Evolutionary conservation across 1,284 basidiomycete species (phyloP), one percentile per base, ranked within the genome.

Genomic region (Amylostereum areolatum): DNA sequence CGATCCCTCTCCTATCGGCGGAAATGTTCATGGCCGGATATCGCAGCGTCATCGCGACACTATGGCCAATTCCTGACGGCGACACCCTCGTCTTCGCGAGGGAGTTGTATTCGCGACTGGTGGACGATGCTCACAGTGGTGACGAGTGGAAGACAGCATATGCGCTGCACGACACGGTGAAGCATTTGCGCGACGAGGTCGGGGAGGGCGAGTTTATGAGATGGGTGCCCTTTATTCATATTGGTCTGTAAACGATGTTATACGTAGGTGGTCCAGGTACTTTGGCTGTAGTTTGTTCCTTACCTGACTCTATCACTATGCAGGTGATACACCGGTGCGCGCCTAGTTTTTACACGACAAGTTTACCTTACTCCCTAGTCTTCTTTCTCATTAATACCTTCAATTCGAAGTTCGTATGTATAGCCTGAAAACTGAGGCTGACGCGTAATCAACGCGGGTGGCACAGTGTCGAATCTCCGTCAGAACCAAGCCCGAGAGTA

Each of bases 1-100:
- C 37, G 11, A 28, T 27, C 12, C 28, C 34, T 8, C 59, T 60
- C 45, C 55, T 63, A 10, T 59, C 60, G 2, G 59, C 59, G 25
- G 55, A 53, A 25, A 51, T 63, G 61, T 51, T 56, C 28, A 51
- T 57, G 12, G 51, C 56, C 18, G 61, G 61, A 24, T 59, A 50
- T 42, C 50, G 50, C n/a, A 48, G 52, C n/a, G 52, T 54, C 18
- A 45, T 62, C 28, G 61, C 57, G 25, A 62, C 60, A 24, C 54
- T 62, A 55, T 63, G 61, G 61, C 53, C 52, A 6, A 59, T 59
- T 24, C 43, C 45, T 3, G 57, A 60, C 34, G 29, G 35, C 34
- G 40, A 45, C 45, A 43, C 48, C 36, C 28, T 51, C 43, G 5
- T 43, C 11, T 49, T 57, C 48, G 46, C 56, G 45, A 47, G 57